Conservation (phyloP, 2,329 filamentous ascomycete genomes). For the Aspergillus sp. region DNA sequence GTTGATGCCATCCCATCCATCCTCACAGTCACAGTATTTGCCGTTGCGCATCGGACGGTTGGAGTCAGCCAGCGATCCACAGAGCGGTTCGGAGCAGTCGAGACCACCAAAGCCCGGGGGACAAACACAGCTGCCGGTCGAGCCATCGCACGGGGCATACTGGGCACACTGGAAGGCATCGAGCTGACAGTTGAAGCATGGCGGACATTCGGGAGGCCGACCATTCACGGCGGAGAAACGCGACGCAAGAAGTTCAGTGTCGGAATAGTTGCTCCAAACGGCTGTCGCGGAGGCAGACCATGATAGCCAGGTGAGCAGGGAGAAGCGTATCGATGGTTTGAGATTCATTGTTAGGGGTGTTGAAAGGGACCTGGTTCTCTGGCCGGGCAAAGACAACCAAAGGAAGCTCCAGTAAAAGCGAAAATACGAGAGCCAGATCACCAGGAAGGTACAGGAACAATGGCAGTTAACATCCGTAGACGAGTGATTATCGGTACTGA, state of each 20-base stretch:
- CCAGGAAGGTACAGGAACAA: background rate
- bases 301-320: slow-evolving; percentile 19
- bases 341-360: slow-evolving; percentile 15
- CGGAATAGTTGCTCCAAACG: slow-evolving; percentile 48
- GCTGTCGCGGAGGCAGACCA: slow-evolving; percentile 12
- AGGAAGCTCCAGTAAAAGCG: background rate
- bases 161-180: slow-evolving; percentile 87
- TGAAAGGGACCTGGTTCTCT: slow-evolving; percentile 7
- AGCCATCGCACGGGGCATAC: slow-evolving; percentile 79
- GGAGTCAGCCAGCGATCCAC: slow-evolving; percentile 77
- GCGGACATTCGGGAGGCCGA: slow-evolving; percentile 47
- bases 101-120: slow-evolving; percentile 88
- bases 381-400: background rate
- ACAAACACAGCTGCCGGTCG: slow-evolving; percentile 86
- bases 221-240: slow-evolving; percentile 65
- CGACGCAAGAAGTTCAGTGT: slow-evolving; percentile 53
- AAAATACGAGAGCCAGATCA: slow-evolving; percentile 2
- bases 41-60: slow-evolving; percentile 68
- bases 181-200: slow-evolving; percentile 93
- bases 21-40: slow-evolving; percentile 71
- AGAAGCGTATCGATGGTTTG: slow-evolving; percentile 14
- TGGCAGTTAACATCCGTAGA: background rate
- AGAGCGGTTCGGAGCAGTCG: slow-evolving; percentile 86
- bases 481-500: too few species aligned
- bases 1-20: slow-evolving; percentile 94